Evolutionary conservation across 345 rosid species (phyloP).

Genomic region (Orychophragmus violaceus): DNA sequence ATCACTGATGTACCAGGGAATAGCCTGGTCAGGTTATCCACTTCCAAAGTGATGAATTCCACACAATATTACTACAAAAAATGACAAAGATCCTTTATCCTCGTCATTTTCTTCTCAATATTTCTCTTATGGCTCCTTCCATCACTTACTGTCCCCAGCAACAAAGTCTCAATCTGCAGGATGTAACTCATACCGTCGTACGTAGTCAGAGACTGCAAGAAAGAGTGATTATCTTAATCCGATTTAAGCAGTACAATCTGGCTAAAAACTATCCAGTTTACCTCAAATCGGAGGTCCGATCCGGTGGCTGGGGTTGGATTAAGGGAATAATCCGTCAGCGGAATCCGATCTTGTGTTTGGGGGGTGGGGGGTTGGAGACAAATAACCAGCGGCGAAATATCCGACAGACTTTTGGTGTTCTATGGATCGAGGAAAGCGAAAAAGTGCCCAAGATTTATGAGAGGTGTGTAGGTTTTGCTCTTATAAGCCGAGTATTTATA

Average conservation of each 20-base stretch:
- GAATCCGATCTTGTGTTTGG: too few relatives aligned
- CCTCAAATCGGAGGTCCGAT: slow-evolving; percentile 46
- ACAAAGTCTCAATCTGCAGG: slow-evolving; percentile 16
- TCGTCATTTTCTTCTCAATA: slow-evolving; percentile 18
- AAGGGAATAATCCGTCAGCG: too few relatives aligned
- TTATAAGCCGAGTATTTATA: too few relatives aligned
- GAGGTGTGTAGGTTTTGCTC: too few relatives aligned
- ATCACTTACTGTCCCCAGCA: slow-evolving; percentile 17
- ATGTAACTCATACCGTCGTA: slow-evolving; percentile 19
- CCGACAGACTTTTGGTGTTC: slow-evolving; percentile 81
- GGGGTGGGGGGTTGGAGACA: slow-evolving; percentile 93
- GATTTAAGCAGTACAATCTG: slow-evolving; percentile 57
- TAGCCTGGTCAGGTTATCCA: slow-evolving; percentile 75
- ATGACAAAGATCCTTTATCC: slow-evolving; percentile 11
- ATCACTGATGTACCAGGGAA: slow-evolving; percentile 71
- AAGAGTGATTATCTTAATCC: slow-evolving; percentile 54
- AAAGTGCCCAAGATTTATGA: too few relatives aligned
- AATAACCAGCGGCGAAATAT: slow-evolving; percentile 59
- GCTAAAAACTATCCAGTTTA: slow-evolving; percentile 50
- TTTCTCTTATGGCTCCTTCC: slow-evolving; percentile 37
- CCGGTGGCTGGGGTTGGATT: too few relatives aligned
- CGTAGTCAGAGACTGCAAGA: not conserved
- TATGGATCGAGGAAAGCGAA: slow-evolving; percentile 47
- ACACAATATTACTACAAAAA: slow-evolving; percentile 75
- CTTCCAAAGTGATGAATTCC: slow-evolving; percentile 88